Evolutionary conservation across 345 rosid species (phyloP), one percentile per base, ranked within the genome.

Genomic region (Rubroshorea leprosula): DNA sequence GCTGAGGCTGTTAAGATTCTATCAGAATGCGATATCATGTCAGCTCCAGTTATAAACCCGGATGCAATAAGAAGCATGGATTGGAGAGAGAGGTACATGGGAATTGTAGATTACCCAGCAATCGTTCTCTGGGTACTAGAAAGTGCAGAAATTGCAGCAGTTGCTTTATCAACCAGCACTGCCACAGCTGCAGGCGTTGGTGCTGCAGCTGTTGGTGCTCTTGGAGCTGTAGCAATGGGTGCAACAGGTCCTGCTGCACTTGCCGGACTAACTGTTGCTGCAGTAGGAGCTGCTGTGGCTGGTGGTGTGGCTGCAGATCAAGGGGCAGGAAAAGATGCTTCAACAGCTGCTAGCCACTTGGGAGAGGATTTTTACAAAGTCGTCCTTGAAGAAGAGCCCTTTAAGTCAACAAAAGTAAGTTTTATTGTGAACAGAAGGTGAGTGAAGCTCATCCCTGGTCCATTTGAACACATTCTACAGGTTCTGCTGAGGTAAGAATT

Each of bases 181-280:
- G 95, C 96, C 5, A 72, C 96, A 0, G 94, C 83, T 23, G 95
- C 94, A 23, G 90, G 95, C 51, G 77, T 87, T 19, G 84, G 89
- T 12, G 82, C 91, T 1, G 96, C 88, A 60, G 80, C 91, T 23
- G 79, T 75, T 5, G 95, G 95, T 16, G 86, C 92, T 43, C 54
- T 87, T 13, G 95, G 98, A 57, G 95, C 87, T 25, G 68, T 82
- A 49, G 88, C 94, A 3, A 50, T 84, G 13, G 95, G 98, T 1
- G 69, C 62, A 2, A 74, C 95, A 0, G 96, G 92, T 63, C 91
- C 98, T 0, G 86, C 72, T 1, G 90, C 91, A 0, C 76, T 70
- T 9, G 95, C 75, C 4, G 95, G 95, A 1, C 65, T 87, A 51
- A 80, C 92, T 1, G 79, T 78, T 0, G 90, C 93, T 22, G 96